Evolutionary conservation across 495 filamentous ascomycete species (phyloP), one percentile per base, ranked within the genome.

Genomic region (Aspergillus baeticus): DNA sequence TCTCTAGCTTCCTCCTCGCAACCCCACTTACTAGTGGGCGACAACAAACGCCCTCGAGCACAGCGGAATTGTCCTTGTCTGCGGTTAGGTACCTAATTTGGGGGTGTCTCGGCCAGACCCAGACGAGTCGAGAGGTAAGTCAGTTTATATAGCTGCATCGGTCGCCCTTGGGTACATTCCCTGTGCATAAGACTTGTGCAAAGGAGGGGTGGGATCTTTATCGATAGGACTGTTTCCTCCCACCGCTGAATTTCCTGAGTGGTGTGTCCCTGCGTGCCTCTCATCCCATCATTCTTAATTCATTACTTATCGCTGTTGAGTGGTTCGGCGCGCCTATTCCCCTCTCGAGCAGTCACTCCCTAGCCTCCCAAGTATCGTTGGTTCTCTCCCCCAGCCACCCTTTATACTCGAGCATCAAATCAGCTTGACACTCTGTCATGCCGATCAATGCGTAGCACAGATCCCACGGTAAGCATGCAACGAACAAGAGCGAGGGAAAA

Each of bases 251-350:
- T 48, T 22, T 17, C 35, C 26, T 64, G 44, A 64, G 51, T 64
- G 62, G 58, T 54, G 47, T 63, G 65, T 68, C 61, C 66, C 63
- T 69, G 66, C 66, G 63, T 69, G 61, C 61, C 61, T 62, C 23
- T 31, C 38, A 53, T 55, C 54, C 22, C 46, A 34, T 22, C 38
- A 31, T 33, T 17, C 15, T 26, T 42, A 47, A 47, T 45, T 18
- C 22, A 35, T 39, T 43, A 35, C 35, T 43, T 42, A 51, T 43
- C 46, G n/a, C 31, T 49, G 36, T 10, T 42, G 33, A 31, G 26
- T 42, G 36, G 15, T 50, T 43, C 34, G 17, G 35, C 15, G 51
- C 48, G 53, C 53, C 47, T 56, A 38, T 50, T 29, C 41, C 53
- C 22, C 17, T 54, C 50, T 41, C 35, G 50, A 54, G 39, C 37